Evolutionary conservation across 2,329 filamentous ascomycete species (phyloP).

Genomic region (Arthrobotrys sinensis): DNA sequence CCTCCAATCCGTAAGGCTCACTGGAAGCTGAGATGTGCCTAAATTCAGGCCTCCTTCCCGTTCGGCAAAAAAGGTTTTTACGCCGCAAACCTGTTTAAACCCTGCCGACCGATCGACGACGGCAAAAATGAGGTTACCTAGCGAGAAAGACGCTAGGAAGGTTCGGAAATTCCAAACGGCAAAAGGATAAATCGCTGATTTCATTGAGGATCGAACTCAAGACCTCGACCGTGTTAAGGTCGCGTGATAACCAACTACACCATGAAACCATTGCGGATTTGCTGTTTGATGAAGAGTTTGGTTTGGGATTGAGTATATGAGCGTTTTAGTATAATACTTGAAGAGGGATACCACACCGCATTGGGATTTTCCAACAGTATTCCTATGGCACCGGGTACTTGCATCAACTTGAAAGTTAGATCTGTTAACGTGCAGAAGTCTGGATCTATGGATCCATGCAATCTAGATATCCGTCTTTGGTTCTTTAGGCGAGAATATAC

Average conservation of each 20-base stretch:
- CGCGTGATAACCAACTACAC: conserved; percentile 62
- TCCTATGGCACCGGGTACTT: too few relatives aligned
- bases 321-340: neutral
- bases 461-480: too few relatives aligned
- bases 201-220: conserved; percentile 62
- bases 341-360: neutral
- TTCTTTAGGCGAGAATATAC: too few relatives aligned
- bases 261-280: conserved; percentile 54
- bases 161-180: neutral
- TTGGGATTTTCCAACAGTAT: neutral
- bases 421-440: too few relatives aligned
- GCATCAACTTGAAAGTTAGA: too few relatives aligned
- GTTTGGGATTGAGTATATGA: neutral
- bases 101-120: conserved; percentile 4
- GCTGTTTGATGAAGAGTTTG: conserved; percentile 6
- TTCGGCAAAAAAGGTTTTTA: conserved; percentile 24
- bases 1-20: neutral
- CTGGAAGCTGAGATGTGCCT: neutral
- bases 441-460: too few relatives aligned
- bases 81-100: conserved; percentile 9
- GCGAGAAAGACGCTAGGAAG: conserved; percentile 4
- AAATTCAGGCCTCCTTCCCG: conserved; percentile 1
- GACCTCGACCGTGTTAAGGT: conserved; percentile 62
- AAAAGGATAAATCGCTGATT: conserved; percentile 55
- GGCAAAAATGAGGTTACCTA: conserved; percentile 16